Evolutionary conservation across 2,329 filamentous ascomycete species (phyloP), one percentile per base, ranked within the genome.

Genomic region (Aspergillus novofumigatus): DNA sequence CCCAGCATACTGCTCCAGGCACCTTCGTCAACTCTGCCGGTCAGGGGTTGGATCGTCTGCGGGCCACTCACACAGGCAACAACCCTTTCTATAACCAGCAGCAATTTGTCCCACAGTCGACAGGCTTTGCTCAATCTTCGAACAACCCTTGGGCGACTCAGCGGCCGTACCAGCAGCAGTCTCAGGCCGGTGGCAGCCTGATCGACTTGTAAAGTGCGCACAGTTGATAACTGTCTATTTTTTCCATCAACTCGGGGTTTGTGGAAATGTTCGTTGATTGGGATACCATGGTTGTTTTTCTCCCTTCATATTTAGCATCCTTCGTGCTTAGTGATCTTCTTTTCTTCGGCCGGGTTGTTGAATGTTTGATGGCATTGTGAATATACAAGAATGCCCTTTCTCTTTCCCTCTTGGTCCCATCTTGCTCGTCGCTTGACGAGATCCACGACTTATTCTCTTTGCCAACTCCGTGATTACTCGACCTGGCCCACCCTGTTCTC

Each of bases 11-110:
- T 0, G 92, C 94, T 1, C 94, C 94, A 0, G 94, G 93, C 26
- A 95, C 90, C 0, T 99, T 97, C 72, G 88, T 99, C 77, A 99
- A 99, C 77, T 96, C 91, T 59, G 92, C 94, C 6, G 94, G 94
- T 51, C 81, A 88, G 41, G 90, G 91, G n/a, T 77, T 90, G 56
- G 85, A 86, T 65, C 83, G 84, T 57, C 76, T 97, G 47, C 90
- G 92, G 61, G 80, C 81, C 3, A 75, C 78, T 10, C 82, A 82
- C 56, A 91, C 90, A 0, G 91, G 87, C 1, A 94, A 85, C 78
- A 97, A 97, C 70, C 94, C 94, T 0, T 99, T 97, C 78, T 78
- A 96, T 65, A 85, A 87, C 59, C 86, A 86, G 59, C 77, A 76
- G 59, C 78, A 81, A 78, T 72, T 68, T 32, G 60, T 79, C 61